Evolutionary conservation across 495 filamentous ascomycete genomes (phyloP).

Genomic region (Penicillium paxilli): DNA sequence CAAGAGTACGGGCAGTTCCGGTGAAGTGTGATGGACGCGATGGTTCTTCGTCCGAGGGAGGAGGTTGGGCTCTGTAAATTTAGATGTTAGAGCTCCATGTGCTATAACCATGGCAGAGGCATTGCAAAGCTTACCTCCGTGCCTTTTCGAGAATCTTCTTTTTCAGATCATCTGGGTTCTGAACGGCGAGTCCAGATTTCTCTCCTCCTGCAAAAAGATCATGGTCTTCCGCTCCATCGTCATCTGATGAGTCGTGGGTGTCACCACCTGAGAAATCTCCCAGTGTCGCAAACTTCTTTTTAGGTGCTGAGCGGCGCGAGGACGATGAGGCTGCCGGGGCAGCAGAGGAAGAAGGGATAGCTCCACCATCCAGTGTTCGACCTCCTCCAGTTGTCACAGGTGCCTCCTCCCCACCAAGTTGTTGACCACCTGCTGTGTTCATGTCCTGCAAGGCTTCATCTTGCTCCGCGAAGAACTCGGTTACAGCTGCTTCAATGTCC

Average conservation of each 20-base stretch:
- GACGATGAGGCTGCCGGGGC: conserved; percentile 32
- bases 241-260: conserved; percentile 61
- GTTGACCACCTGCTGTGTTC: conserved; percentile 31
- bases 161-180: conserved; percentile 77
- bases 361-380: conserved; percentile 35
- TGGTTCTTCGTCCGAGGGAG: conserved; percentile 55
- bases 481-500: conserved; percentile 66
- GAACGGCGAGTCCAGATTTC: conserved; percentile 93
- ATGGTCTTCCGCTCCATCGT: conserved; percentile 63
- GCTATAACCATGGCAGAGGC: background rate
- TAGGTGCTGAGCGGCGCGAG: conserved; percentile 30
- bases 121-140: conserved; percentile 55
- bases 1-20: conserved; percentile 81
- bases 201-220: conserved; percentile 94
- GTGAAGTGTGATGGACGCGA: conserved; percentile 65
- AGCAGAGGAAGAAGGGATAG: conserved; percentile 31
- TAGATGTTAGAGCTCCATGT: conserved; percentile 1
- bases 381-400: conserved; percentile 16
- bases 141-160: conserved; percentile 84
- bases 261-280: conserved; percentile 46
- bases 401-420: conserved; percentile 28
- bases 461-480: conserved; percentile 68
- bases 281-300: conserved; percentile 59
- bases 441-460: conserved; percentile 55
- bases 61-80: conserved; percentile 53